A percentile compares a stretch with the other conserved stretches of the same genome.
Evolutionary conservation across 108 stramenopile genomes (phyloP).

Genomic region (Cylindrotheca fusiformis): DNA sequence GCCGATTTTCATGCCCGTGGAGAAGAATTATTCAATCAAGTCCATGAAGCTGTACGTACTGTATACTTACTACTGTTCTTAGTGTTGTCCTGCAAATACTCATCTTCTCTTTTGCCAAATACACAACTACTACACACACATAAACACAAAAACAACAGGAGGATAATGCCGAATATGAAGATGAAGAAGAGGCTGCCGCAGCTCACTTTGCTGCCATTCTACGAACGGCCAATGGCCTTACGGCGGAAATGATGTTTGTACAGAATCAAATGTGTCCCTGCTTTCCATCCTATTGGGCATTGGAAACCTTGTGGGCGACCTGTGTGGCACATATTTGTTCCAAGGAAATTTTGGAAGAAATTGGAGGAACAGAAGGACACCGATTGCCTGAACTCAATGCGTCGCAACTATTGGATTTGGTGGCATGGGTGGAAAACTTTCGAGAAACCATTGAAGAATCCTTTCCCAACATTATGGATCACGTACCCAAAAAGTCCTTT

Average conservation of each 20-base stretch:
- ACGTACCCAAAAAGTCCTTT: conserved; percentile 73
- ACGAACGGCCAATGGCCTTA: conserved; percentile 77
- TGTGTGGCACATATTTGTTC: conserved; percentile 85
- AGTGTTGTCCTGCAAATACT: background rate
- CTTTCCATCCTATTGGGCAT: conserved; percentile 81
- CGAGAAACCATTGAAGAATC: conserved; percentile 85
- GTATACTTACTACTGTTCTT: background rate
- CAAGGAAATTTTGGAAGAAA: conserved; percentile 84
- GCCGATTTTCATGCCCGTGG: conserved; percentile 81
- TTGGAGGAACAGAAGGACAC: conserved; percentile 82
- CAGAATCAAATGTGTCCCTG: conserved; percentile 86
- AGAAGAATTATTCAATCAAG: conserved; percentile 68
- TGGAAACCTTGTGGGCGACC: conserved; percentile 83
- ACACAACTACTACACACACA: background rate
- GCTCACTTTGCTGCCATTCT: conserved; percentile 75
- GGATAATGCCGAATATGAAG: conserved; percentile 32
- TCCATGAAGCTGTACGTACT: conserved; percentile 42
- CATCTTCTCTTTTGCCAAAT: background rate
- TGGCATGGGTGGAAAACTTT: conserved; percentile 87
- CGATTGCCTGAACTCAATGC: conserved; percentile 75
- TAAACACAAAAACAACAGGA: background rate
- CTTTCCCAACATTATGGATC: conserved; percentile 71
- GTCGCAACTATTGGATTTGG: conserved; percentile 83
- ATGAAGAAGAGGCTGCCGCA: conserved; percentile 55
- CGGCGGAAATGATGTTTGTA: conserved; percentile 79